These are phyloP conservation scores for Monilinia polystroma DNA, from an alignment of 2,329 filamentous ascomycete genomes.

Conservation along the genomic window DNA sequence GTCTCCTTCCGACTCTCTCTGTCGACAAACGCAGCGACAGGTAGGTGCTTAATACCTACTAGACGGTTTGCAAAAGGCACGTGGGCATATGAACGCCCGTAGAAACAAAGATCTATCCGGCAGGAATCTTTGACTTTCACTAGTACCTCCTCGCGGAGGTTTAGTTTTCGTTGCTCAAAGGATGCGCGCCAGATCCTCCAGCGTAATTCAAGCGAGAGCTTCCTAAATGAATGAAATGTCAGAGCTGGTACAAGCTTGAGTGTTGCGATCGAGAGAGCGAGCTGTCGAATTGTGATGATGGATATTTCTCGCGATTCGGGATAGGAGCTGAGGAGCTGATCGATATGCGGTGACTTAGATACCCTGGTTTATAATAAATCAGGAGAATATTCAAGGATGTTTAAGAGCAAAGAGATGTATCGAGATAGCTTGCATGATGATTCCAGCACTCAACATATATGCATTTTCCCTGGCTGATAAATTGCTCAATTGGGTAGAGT, in stretches of 20 bases:
- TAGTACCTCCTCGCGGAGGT: neutral
- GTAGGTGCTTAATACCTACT: neutral
- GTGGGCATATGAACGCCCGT: neutral
- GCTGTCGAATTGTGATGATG: neutral
- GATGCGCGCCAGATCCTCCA: slow-evolving; percentile 1
- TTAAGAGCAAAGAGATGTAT: neutral
- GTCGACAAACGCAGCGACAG: neutral
- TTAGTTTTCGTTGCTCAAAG: neutral
- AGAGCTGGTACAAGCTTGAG: neutral
- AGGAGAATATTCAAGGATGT: neutral
- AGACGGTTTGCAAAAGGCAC: neutral
- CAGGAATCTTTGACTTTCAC: neutral
- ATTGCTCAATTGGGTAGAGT: neutral
- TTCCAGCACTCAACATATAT: neutral
- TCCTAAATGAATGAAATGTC: neutral
- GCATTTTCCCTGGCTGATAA: neutral
- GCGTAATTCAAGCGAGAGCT: neutral
- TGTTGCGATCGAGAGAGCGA: neutral
- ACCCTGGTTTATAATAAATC: neutral
- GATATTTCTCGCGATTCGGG: neutral
- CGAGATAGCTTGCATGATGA: neutral
- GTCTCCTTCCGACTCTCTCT: neutral
- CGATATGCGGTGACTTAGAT: neutral
- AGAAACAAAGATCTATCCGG: neutral
- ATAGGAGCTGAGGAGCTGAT: neutral